Conservation (phyloP, 2,329 filamentous ascomycete species). For the Aspergillus nomiae region DNA sequence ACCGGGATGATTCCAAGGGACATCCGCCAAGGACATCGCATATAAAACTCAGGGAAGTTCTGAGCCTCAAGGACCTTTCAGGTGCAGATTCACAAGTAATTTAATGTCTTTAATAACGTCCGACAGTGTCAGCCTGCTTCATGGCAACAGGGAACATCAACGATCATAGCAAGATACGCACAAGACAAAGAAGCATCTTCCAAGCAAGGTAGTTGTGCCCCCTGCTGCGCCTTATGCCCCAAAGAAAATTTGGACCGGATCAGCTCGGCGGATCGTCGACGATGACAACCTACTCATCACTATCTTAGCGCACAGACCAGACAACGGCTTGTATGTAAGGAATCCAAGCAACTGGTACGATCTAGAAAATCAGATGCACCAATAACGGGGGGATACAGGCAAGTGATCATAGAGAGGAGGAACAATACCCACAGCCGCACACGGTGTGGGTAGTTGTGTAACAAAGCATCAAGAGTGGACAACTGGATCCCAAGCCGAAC, state of each 20-base stretch:
- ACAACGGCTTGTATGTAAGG: background rate
- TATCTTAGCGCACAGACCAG: constrained; percentile 11
- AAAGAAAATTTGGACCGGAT: constrained; percentile 8
- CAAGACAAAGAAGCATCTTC: constrained; percentile 19
- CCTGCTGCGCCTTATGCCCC: constrained; percentile 4
- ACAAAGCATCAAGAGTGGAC: constrained; percentile 4
- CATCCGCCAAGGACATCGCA: constrained; percentile 43
- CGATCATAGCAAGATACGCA: constrained; percentile 10
- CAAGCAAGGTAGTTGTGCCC: constrained; percentile 8
- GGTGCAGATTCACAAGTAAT: constrained; percentile 13
- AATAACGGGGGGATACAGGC: background rate
- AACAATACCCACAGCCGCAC: background rate
- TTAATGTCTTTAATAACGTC: constrained; percentile 11
- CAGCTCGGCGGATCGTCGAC: constrained; percentile 8
- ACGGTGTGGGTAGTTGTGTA: background rate
- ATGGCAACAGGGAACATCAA: background rate
- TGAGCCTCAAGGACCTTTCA: constrained; percentile 14
- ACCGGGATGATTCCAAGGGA: constrained; percentile 34
- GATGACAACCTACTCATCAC: constrained; percentile 12
- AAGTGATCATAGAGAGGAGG: background rate
- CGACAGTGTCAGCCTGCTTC: constrained; percentile 5
- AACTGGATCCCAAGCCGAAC: background rate
- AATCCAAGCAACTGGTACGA: background rate
- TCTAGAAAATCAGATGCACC: constrained; percentile 5
- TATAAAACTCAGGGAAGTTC: constrained; percentile 10